Percentiles rank a stretch among this genome's conserved stretches.
These are phyloP conservation scores for Chalciporus pseudorubinellus DNA, from an alignment of 768 basidiomycete species.

Conservation along the genomic window DNA sequence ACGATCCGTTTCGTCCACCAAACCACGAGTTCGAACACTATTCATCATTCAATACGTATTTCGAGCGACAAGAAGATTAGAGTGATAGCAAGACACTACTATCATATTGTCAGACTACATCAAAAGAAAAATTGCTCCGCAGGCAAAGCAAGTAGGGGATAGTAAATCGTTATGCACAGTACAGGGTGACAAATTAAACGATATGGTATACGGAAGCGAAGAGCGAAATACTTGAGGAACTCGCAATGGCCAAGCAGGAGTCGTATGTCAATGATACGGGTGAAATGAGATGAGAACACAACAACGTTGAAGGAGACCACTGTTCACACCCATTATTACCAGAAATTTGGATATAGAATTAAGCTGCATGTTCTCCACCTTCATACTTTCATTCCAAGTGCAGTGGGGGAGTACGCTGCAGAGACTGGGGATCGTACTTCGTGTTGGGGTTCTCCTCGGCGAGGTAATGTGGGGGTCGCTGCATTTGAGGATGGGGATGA, in stretches of 20 bases:
- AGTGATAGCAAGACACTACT: constrained; percentile 12
- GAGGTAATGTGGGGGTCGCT: constrained; percentile 33
- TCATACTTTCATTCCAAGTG: constrained; percentile 49
- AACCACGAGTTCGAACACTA: no score
- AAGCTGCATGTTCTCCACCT: constrained; percentile 4
- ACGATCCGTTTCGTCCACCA: no score
- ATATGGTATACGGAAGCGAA: constrained; percentile 22
- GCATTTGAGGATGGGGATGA: constrained; percentile 35
- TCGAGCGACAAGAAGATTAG: constrained; percentile 12
- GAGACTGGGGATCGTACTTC: constrained; percentile 46
- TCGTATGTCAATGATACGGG: background rate
- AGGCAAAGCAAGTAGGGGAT: background rate
- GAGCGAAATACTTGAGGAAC: constrained; percentile 12
- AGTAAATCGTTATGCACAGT: constrained; percentile 22
- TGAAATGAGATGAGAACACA: background rate
- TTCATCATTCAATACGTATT: constrained; percentile 1
- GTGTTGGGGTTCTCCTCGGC: constrained; percentile 35
- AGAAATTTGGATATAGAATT: constrained; percentile 25
- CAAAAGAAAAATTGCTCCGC: background rate
- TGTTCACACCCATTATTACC: constrained; percentile 28
- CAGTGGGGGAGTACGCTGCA: constrained; percentile 44
- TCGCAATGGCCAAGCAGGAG: constrained; percentile 8
- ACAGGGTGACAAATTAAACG: constrained; percentile 21
- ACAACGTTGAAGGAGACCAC: constrained; percentile 13
- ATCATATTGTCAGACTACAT: constrained; percentile 20